A percentile compares a stretch with the other conserved stretches of the same genome.
Conservation (phyloP, 2,329 filamentous ascomycete genomes). For the Thelonectria rubi region DNA sequence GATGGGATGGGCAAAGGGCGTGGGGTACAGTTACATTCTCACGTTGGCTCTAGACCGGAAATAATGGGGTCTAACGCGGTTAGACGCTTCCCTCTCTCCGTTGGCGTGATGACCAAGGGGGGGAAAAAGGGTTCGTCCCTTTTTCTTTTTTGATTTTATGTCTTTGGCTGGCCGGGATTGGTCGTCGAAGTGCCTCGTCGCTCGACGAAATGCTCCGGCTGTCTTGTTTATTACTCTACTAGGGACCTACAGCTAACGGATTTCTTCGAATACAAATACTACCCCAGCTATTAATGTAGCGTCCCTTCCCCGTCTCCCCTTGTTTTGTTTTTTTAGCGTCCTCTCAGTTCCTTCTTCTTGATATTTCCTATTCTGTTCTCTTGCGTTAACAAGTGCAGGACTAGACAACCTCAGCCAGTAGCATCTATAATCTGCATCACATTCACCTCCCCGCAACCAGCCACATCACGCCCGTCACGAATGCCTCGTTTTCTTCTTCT, state of each 20-base stretch:
- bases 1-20: not conserved
- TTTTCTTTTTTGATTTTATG: no score
- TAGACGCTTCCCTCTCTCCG: not conserved
- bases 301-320: not conserved
- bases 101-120: not conserved
- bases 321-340: not conserved
- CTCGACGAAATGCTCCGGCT: no score
- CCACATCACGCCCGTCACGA: no score
- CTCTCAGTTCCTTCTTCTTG: not conserved
- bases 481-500: no score
- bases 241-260: no score
- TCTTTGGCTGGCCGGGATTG: no score
- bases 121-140: not conserved
- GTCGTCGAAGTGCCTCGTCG: no score
- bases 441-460: no score
- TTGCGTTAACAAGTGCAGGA: not conserved
- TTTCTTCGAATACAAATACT: no score
- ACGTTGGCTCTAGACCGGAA: not conserved
- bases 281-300: not conserved
- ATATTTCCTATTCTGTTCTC: not conserved
- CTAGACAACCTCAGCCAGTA: not conserved
- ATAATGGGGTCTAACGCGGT: not conserved
- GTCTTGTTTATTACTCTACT: no score
- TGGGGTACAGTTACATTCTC: slow-evolving; percentile 4
- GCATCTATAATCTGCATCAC: no score